Evolutionary conservation across 202 grass and related monocot genomes (phyloP).

Genomic region (Setaria viridis): DNA sequence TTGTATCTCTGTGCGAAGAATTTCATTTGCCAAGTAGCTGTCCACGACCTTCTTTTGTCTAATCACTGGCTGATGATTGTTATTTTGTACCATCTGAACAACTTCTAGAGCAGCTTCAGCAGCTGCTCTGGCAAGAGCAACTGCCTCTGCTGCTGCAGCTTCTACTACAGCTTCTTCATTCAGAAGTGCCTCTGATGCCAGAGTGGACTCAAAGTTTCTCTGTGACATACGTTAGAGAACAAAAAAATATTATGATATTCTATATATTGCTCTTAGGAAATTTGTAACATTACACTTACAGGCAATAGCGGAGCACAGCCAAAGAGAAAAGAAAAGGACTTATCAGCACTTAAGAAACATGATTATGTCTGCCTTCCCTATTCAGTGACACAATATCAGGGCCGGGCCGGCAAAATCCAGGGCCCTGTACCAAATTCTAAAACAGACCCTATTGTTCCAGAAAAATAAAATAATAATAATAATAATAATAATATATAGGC

Average conservation of each 20-base stretch:
- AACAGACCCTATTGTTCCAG: too few relatives aligned
- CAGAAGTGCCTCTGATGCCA: conserved; percentile 52
- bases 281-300: background rate
- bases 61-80: conserved; percentile 31
- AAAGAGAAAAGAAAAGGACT: background rate
- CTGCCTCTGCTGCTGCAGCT: conserved; percentile 63
- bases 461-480: too few relatives aligned
- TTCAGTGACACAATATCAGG: background rate
- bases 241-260: background rate
- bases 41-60: conserved; percentile 40
- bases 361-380: background rate
- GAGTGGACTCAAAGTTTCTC: conserved; percentile 42
- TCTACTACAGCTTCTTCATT: conserved; percentile 46
- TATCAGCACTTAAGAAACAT: background rate
- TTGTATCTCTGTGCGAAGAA: conserved; percentile 38
- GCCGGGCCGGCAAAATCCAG: too few relatives aligned
- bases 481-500: too few relatives aligned
- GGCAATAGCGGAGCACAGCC: background rate
- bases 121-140: conserved; percentile 87
- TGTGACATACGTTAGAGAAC: conserved; percentile 24
- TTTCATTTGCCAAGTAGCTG: conserved; percentile 49
- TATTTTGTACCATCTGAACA: conserved; percentile 59
- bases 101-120: conserved; percentile 74
- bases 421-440: too few relatives aligned
- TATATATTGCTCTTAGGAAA: background rate